phyloP scores from a whole-genome alignment of 1,284 basidiomycete species.

The Schizophyllum amplum region DNA sequence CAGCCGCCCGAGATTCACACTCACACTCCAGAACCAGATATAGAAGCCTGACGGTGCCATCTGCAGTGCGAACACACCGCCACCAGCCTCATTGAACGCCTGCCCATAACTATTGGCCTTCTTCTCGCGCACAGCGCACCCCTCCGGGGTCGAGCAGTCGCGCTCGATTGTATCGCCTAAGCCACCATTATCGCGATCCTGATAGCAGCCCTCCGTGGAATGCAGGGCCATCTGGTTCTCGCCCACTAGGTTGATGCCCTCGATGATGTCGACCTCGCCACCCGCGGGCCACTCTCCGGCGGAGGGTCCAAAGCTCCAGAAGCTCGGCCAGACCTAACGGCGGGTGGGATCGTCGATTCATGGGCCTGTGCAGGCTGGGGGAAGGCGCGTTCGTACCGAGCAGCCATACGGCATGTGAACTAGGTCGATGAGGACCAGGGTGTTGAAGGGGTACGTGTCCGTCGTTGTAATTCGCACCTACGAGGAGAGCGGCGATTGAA shows the following conservation, averaged over 20 bases:
- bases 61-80: conserved; percentile 68
- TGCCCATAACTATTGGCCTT: conserved; percentile 50
- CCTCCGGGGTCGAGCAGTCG: conserved; percentile 44
- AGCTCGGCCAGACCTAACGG: conserved; percentile 30
- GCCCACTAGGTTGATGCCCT: conserved; percentile 30
- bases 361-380: not conserved
- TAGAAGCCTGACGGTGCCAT: conserved; percentile 54
- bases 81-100: conserved; percentile 56
- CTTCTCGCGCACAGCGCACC: conserved; percentile 57
- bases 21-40: conserved; percentile 74
- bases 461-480: conserved; percentile 25
- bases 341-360: conserved; percentile 1
- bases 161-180: conserved; percentile 18
- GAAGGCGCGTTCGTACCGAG: conserved; percentile 26
- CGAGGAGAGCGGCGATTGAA: conserved; percentile 19
- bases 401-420: conserved; percentile 42
- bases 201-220: conserved; percentile 22
- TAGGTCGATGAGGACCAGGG: conserved; percentile 34
- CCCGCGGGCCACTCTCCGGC: conserved; percentile 23
- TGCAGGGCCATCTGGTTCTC: conserved; percentile 45
- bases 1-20: conserved; percentile 17
- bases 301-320: conserved; percentile 27
- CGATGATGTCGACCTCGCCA: conserved; percentile 36
- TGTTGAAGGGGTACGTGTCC: conserved; percentile 31
- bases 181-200: conserved; percentile 13